Evolutionary conservation across 2,329 filamentous ascomycete species (phyloP), one percentile per base, ranked within the genome.

Genomic region (Fusarium neocosmosporiellum): DNA sequence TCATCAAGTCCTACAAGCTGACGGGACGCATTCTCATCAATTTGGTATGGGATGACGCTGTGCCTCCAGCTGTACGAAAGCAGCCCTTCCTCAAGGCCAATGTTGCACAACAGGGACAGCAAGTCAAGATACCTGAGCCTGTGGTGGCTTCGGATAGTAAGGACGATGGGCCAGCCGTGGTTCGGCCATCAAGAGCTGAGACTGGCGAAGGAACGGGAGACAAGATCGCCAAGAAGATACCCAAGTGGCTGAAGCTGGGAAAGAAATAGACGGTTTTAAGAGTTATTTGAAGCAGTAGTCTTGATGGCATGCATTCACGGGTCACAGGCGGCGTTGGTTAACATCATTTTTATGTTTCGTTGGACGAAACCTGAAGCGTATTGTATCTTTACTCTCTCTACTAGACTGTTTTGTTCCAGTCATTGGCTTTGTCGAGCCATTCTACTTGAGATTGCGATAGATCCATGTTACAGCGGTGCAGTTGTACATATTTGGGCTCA

Each of bases 1-100:
- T 98, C n/a, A 93, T 98, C 65, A 86, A 88, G 59, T 90, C 92
- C 65, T 88, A 97, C 74, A 90, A 91, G 16, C 88, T 98, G 70
- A 88, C 87, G 4, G 91, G 91, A 8, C 88, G 90, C 36, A 91
- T 95, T 34, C 84, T 97, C 10, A 84, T 98, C 48, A 96, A 92
- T 67, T 88, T 97, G 69, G 83, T 90, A 1, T 97, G 94, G 93
- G 89, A 90, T 22, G 88, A 91, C 54, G 85, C 81, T 39, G 92
- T 91, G 1, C 85, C 88, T n/a, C 77, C 83, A 1, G 83, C 86
- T 13, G 88, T 87, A 6, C 86, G 91, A 67, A 87, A 86, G 33
- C 83, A 82, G 27, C 84, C 88, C 18, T 90, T 93, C 60, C 81
- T 96, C 65, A 91, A 89, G 75, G 74, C 80, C 1, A 83, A 85